These are phyloP conservation scores for Schwanniomyces sp. DNA, from an alignment of 805 yeast species.

Conservation along the genomic window DNA sequence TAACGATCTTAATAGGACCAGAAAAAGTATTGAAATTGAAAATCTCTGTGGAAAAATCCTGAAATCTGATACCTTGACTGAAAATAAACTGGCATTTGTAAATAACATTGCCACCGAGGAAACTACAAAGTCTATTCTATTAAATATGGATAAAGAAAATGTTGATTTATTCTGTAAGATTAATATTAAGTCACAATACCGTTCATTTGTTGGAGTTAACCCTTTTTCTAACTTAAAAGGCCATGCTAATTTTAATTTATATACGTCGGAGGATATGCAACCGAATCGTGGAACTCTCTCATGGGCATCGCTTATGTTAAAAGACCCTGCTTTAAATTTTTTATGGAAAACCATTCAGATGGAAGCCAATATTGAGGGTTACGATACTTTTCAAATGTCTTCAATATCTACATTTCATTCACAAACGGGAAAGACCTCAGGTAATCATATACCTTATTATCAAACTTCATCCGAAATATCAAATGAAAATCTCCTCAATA, in stretches of 20 bases:
- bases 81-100: background rate
- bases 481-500: background rate
- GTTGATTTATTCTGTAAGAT: background rate
- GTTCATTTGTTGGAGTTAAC: background rate
- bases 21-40: too few species aligned
- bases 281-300: slow-evolving; percentile 47
- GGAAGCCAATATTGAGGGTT: background rate
- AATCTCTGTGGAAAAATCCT: too few species aligned
- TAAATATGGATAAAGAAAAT: background rate
- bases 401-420: background rate
- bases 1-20: background rate
- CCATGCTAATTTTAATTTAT: background rate
- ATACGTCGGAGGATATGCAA: background rate
- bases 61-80: background rate
- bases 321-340: slow-evolving; percentile 22
- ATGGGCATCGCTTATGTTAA: slow-evolving; percentile 42
- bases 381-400: background rate
- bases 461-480: too few species aligned
- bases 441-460: too few species aligned
- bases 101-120: background rate
- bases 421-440: too few species aligned
- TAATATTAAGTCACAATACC: background rate
- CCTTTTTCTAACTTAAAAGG: background rate
- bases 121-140: background rate
- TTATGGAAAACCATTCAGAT: background rate